phyloP scores from a whole-genome alignment of 2,329 filamentous ascomycete genomes.

The Rutstroemia sp. region DNA sequence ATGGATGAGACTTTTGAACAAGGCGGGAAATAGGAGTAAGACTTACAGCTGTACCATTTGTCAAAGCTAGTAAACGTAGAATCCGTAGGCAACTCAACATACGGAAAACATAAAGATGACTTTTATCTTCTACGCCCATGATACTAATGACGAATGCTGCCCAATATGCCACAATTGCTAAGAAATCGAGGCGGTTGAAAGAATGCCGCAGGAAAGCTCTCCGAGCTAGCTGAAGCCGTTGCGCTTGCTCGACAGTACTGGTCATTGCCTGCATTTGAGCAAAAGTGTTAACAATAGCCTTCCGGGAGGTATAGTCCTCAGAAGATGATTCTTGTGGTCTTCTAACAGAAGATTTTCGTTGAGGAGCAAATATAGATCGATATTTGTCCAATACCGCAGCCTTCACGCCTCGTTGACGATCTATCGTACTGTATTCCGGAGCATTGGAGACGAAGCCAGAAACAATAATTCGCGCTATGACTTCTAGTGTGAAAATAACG shows the following conservation, averaged over 20 bases:
- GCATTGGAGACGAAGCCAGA: slow-evolving; percentile 92
- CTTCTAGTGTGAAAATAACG: slow-evolving; percentile 80
- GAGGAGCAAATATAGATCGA: slow-evolving; percentile 71
- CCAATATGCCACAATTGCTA: slow-evolving; percentile 95
- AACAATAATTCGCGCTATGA: slow-evolving; percentile 77
- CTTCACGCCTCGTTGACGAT: slow-evolving; percentile 66
- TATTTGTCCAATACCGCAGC: slow-evolving; percentile 71
- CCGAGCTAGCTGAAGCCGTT: slow-evolving; percentile 77
- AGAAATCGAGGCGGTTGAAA: slow-evolving; percentile 91
- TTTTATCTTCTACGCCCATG: slow-evolving; percentile 56
- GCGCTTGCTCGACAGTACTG: slow-evolving; percentile 66
- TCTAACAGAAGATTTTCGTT: slow-evolving; percentile 46
- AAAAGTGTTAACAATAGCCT: slow-evolving; percentile 29
- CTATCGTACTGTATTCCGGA: slow-evolving; percentile 83
- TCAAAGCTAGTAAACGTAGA: slow-evolving; percentile 80
- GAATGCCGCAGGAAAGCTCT: slow-evolving; percentile 90
- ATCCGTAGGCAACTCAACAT: slow-evolving; percentile 97
- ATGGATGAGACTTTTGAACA: not conserved
- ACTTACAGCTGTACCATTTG: slow-evolving; percentile 82
- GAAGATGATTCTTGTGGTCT: slow-evolving; percentile 16
- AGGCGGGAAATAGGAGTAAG: not conserved
- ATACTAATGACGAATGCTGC: slow-evolving; percentile 72
- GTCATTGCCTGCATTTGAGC: slow-evolving; percentile 48
- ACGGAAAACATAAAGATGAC: slow-evolving; percentile 81
- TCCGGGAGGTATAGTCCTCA: slow-evolving; percentile 15